Base-by-base conservation (phyloP, 1,139 yeast species). In the Yamadazyma blattariae region DNA sequence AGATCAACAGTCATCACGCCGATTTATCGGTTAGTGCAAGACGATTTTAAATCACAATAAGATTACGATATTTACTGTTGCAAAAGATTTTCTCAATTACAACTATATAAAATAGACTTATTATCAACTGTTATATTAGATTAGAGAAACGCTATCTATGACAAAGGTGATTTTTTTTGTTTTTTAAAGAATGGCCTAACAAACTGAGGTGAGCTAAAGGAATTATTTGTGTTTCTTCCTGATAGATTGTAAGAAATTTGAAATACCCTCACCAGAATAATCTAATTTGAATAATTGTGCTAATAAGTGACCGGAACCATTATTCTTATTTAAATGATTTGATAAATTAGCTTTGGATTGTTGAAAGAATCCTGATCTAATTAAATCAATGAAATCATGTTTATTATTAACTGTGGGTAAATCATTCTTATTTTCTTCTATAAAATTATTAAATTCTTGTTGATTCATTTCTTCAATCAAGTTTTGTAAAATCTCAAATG, bases 181-280 rank as follows among this genome's bases (percentile, higher is more conserved):
- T n/a, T n/a, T n/a, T n/a, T n/a, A n/a, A n/a, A n/a, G n/a, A n/a
- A n/a, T n/a, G n/a, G n/a, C n/a, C n/a, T n/a, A n/a, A n/a, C n/a
- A n/a, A n/a, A n/a, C n/a, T n/a, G n/a, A n/a, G n/a, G n/a, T n/a
- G n/a, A n/a, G n/a, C n/a, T n/a, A n/a, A n/a, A n/a, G n/a, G n/a
- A n/a, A n/a, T n/a, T 27, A 15, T 13, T 29, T 22, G 11, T 24
- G 11, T 17, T 30, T 17, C 13, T 27, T 17, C 40, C 79, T 58
- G n/a, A 72, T 59, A 2, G 80, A 80, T 25, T 59, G 51, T 39
- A 81, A 56, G 42, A 77, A 78, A 11, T 72, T 73, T 33, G 64
- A 74, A 16, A 79, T 60, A 0, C 86, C 86, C 50, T 79, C 85
- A 4, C 84, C 84, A 16, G 57, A 41, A 45, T 79, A 80, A 7